phyloP scores from a whole-genome alignment of 1,284 basidiomycete species.

The Ustilago cynodontis region DNA sequence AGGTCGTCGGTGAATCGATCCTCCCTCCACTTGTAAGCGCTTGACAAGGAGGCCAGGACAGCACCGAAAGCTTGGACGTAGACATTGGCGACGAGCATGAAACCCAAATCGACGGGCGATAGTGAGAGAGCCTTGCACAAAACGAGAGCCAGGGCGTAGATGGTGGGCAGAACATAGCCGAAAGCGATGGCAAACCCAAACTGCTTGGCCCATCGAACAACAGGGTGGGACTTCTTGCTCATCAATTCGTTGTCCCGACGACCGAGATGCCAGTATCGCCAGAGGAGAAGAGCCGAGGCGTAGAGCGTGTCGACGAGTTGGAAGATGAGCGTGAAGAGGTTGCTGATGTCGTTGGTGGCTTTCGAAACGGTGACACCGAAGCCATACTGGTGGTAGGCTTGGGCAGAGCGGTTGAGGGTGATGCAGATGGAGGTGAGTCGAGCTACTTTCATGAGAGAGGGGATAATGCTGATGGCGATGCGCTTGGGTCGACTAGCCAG shows the following conservation, averaged over 20 bases:
- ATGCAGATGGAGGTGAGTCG: conserved; percentile 47
- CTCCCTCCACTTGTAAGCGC: conserved; percentile 52
- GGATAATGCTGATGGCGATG: conserved; percentile 41
- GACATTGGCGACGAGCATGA: conserved; percentile 58
- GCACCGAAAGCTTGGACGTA: conserved; percentile 55
- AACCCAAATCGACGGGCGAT: conserved; percentile 39
- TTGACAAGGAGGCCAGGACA: conserved; percentile 44
- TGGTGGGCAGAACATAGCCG: conserved; percentile 45
- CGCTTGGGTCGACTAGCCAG: conserved; percentile 44
- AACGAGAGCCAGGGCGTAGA: conserved; percentile 45
- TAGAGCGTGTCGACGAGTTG: conserved; percentile 51
- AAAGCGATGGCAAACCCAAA: conserved; percentile 48
- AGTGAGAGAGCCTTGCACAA: conserved; percentile 30
- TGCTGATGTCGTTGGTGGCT: conserved; percentile 37
- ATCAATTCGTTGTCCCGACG: conserved; percentile 45
- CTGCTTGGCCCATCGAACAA: conserved; percentile 36
- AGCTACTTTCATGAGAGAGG: conserved; percentile 43
- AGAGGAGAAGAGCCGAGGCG: conserved; percentile 40
- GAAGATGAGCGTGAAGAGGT: conserved; percentile 45
- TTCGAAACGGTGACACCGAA: conserved; percentile 27
- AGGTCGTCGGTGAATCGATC: conserved; percentile 49
- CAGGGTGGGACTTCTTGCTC: conserved; percentile 24
- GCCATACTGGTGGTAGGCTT: conserved; percentile 13
- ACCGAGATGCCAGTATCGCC: conserved; percentile 52
- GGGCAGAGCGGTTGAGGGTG: conserved; percentile 22